phyloP scores from a whole-genome alignment of 2,329 filamentous ascomycete species.

The Arthrobotrys musiformis region DNA sequence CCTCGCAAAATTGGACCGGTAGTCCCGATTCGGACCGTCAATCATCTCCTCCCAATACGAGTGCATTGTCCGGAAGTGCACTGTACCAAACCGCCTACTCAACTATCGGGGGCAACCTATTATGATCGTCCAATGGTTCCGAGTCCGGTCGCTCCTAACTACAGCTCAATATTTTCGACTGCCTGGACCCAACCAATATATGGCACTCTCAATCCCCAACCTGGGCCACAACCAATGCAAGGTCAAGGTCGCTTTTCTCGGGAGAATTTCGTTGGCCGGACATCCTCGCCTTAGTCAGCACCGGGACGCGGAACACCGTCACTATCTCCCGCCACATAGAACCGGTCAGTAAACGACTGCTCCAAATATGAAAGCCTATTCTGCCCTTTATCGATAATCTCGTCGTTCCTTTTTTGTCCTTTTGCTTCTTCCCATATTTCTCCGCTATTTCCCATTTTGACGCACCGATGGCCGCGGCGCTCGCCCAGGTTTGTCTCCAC shows the following conservation, averaged over 20 bases:
- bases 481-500: slow-evolving; percentile 32
- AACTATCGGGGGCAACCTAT: slow-evolving; percentile 35
- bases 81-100: slow-evolving; percentile 46
- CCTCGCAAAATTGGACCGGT: slow-evolving; percentile 50
- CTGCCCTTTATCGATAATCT: slow-evolving; percentile 17
- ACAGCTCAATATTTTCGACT: slow-evolving; percentile 47
- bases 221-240: slow-evolving; percentile 36
- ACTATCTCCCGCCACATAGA: slow-evolving; percentile 40
- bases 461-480: slow-evolving; percentile 42
- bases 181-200: slow-evolving; percentile 51
- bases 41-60: slow-evolving; percentile 35
- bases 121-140: slow-evolving; percentile 52
- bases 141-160: slow-evolving; percentile 45
- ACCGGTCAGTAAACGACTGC: slow-evolving; percentile 35
- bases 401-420: background rate
- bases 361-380: slow-evolving; percentile 9
- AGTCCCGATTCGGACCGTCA: slow-evolving; percentile 45
- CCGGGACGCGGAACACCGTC: slow-evolving; percentile 39
- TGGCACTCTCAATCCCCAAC: slow-evolving; percentile 48
- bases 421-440: background rate
- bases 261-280: slow-evolving; percentile 49
- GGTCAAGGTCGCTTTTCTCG: slow-evolving; percentile 49
- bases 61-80: slow-evolving; percentile 47
- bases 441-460: background rate
- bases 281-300: slow-evolving; percentile 37